Evolutionary conservation across 2,329 filamentous ascomycete species (phyloP), one percentile per base, ranked within the genome.

Genomic region (Lasiodiplodia theobromae): DNA sequence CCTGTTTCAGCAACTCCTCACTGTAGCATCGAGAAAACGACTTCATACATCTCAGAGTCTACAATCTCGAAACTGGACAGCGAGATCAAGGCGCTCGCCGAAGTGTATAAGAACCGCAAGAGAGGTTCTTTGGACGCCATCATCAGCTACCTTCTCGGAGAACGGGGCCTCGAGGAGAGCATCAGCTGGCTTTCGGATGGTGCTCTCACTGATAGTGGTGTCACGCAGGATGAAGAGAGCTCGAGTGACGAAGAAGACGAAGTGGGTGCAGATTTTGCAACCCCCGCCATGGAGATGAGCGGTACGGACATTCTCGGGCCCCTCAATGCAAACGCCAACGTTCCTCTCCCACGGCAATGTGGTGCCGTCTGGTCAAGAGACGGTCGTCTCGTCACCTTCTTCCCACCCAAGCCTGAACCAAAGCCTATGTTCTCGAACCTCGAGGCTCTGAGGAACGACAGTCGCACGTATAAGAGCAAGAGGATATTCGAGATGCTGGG

Each of bases 231-330:
- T 37, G 91, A 92, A 68, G 93, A 96, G 71, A 95, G 92, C 72
- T 97, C 93, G 3, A 96, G 92, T 73, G 91, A 93, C 71, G 91
- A 93, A 70, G 92, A 94, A 71, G 92, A 94, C 58, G 81, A 80
- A 68, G 70, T 73, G 40, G 75, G 76, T 53, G 76, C 76, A 56
- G 77, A 75, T 76, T 83, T 67, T 78, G 80, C 18, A 71, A 77
- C 68, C 4, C 80, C 83, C 67, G 80, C 82, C 51, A 72, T 85
- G 65, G 82, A 82, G 31, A 79, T 82, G 76, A 83, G 84, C 70
- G 84, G 79, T 34, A 82, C 85, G 68, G 85, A 86, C 68, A 77
- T 85, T 23, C 82, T 88, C 70, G 82, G 83, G 57, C 82, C 83
- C 11, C 81, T 85, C 31, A 87, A 87, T 85, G 77, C 88, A 80